phyloP scores from a whole-genome alignment of 768 basidiomycete genomes.

The Kwoniella dejecticola region DNA sequence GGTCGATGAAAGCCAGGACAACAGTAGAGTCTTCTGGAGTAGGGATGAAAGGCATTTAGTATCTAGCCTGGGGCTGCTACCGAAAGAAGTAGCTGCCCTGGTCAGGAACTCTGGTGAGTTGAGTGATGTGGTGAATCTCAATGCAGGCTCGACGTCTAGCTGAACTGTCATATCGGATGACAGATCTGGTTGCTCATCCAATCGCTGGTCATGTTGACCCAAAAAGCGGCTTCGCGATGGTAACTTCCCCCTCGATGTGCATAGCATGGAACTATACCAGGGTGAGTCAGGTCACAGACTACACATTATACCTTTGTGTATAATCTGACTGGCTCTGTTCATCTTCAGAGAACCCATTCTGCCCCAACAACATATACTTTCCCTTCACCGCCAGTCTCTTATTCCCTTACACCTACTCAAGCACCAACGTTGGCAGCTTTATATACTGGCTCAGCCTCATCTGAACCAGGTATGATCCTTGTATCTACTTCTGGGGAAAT shows the following conservation, averaged over 20 bases:
- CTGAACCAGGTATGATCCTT: constrained; percentile 86
- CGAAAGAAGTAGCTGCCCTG: constrained; percentile 38
- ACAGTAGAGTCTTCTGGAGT: constrained; percentile 32
- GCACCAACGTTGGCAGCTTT: constrained; percentile 50
- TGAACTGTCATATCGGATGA: background rate
- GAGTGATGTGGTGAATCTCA: background rate
- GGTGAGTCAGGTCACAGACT: constrained; percentile 22
- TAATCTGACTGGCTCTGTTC: constrained; percentile 1
- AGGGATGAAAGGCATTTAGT: constrained; percentile 37
- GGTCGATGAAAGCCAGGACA: constrained; percentile 16
- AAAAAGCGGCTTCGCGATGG: constrained; percentile 50
- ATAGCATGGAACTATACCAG: constrained; percentile 54
- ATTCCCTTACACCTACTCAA: constrained; percentile 25
- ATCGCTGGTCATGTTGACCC: constrained; percentile 42
- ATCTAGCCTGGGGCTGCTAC: constrained; percentile 29
- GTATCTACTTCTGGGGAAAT: constrained; percentile 70
- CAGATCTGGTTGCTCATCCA: constrained; percentile 32
- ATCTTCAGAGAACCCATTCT: constrained; percentile 45
- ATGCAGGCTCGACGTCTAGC: background rate
- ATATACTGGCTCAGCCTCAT: constrained; percentile 58
- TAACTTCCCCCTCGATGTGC: constrained; percentile 38
- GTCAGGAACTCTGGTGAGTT: constrained; percentile 38
- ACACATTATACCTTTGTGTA: background rate
- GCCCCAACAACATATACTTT: constrained; percentile 52
- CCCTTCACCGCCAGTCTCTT: constrained; percentile 38